Percentiles rank a stretch among this genome's conserved stretches.
phyloP scores from a whole-genome alignment of 805 yeast genomes.

The Starmerella vitae region DNA sequence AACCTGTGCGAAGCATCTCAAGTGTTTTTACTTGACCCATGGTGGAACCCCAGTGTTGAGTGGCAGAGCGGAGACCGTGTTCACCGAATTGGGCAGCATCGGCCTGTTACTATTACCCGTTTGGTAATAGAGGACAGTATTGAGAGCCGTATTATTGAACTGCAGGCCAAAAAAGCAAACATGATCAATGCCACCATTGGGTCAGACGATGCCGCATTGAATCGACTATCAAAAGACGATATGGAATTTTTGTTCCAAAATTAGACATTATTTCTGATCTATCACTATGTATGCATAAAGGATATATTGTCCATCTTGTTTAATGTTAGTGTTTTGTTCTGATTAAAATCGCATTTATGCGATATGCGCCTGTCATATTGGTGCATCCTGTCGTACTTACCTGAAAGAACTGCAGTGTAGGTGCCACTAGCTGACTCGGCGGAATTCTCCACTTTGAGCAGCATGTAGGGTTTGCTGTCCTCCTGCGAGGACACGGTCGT shows the following conservation, averaged over 20 bases:
- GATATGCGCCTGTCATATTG: neutral
- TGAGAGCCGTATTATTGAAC: constrained; percentile 86
- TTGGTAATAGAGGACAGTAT: constrained; percentile 93
- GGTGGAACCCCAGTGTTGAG: constrained; percentile 99
- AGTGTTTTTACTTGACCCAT: constrained; percentile 89
- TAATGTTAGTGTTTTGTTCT: neutral
- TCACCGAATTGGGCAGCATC: constrained; percentile 88
- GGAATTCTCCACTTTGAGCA: neutral
- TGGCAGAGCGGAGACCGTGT: constrained; percentile 98
- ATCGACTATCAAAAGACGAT: constrained; percentile 80
- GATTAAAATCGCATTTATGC: neutral
- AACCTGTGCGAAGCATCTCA: constrained; percentile 95
- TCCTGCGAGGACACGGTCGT: neutral
- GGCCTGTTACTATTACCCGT: constrained; percentile 88
- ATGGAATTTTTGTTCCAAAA: constrained; percentile 87
- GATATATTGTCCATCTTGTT: constrained; percentile 9
- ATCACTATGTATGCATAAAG: neutral
- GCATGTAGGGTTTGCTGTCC: neutral
- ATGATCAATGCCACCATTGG: constrained; percentile 97
- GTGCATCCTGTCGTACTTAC: constrained; percentile 10
- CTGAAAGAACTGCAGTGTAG: constrained; percentile 13
- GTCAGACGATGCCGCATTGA: constrained; percentile 82
- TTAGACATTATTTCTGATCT: no score
- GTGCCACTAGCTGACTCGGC: neutral
- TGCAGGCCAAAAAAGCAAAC: constrained; percentile 94